Conservation (phyloP, 75 land plant genomes). For the Pinus albicaulis region DNA sequence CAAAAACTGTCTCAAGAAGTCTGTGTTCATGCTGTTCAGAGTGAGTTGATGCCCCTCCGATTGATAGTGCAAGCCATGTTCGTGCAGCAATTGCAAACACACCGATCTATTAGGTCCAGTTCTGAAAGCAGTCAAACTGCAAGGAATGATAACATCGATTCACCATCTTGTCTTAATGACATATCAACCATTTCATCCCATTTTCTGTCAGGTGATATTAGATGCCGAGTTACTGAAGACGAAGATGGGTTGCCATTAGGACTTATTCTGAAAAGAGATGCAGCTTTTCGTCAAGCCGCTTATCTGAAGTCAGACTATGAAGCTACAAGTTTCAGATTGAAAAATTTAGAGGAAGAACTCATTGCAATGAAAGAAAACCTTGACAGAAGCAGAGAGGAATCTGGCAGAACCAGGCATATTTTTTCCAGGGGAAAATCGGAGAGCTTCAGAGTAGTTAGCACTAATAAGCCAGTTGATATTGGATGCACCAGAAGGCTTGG, state of each 20-base stretch:
- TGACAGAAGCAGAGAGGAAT: neutral
- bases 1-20: constrained; percentile 79
- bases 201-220: neutral
- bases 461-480: constrained; percentile 3
- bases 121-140: neutral
- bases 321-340: constrained; percentile 34
- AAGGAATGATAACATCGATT: neutral
- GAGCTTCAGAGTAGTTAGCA: constrained; percentile 7
- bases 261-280: constrained; percentile 11
- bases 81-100: constrained; percentile 74
- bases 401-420: neutral
- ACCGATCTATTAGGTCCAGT: neutral
- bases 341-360: constrained; percentile 29
- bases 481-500: neutral
- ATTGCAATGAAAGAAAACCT: constrained; percentile 17
- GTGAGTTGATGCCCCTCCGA: constrained; percentile 83
- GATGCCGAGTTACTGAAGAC: neutral
- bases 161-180: neutral
- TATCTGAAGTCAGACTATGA: constrained; percentile 29
- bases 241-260: constrained; percentile 29
- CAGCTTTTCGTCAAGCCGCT: constrained; percentile 16
- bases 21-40: constrained; percentile 85
- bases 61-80: constrained; percentile 90
- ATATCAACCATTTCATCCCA: neutral
- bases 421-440: neutral